Conservation (phyloP, 345 rosid genomes). For the Diplotaxis tenuifolia region DNA sequence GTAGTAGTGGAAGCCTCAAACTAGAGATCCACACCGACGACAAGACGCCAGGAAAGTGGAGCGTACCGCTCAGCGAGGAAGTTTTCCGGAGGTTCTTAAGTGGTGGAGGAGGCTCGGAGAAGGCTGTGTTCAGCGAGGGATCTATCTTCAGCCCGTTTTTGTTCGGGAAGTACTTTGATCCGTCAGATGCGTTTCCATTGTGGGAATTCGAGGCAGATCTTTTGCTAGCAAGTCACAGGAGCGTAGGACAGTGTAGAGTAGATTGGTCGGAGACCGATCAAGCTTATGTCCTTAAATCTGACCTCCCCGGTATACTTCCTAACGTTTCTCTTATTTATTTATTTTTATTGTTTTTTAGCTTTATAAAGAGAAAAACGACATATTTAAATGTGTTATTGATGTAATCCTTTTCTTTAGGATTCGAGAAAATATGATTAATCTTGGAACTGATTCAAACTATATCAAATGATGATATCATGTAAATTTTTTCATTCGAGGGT, state of each 20-base stretch:
- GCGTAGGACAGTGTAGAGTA: conserved; percentile 53
- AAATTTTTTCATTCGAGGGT: too few species aligned
- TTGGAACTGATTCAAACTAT: not conserved
- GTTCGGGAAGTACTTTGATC: conserved; percentile 88
- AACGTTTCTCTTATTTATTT: not conserved
- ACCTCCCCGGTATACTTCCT: conserved; percentile 52
- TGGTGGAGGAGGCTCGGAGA: conserved; percentile 41
- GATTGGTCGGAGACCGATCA: conserved; percentile 80
- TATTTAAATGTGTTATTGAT: not conserved
- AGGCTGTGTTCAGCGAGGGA: conserved; percentile 76
- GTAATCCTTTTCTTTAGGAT: not conserved
- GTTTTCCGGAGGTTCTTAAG: conserved; percentile 50
- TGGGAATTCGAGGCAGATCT: conserved; percentile 83
- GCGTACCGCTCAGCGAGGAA: conserved; percentile 57
- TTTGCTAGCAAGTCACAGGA: conserved; percentile 53
- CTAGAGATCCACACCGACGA: conserved; percentile 63
- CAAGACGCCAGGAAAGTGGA: conserved; percentile 67
- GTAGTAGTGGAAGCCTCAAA: conserved; percentile 40
- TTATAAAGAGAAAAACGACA: not conserved
- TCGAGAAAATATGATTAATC: too few species aligned
- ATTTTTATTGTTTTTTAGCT: not conserved
- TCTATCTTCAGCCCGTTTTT: conserved; percentile 75
- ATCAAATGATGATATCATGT: not conserved
- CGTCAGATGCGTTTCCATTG: conserved; percentile 85
- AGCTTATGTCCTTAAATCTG: conserved; percentile 67